phyloP scores from a whole-genome alignment of 2,329 filamentous ascomycete species.

The Cercospora sp. region DNA sequence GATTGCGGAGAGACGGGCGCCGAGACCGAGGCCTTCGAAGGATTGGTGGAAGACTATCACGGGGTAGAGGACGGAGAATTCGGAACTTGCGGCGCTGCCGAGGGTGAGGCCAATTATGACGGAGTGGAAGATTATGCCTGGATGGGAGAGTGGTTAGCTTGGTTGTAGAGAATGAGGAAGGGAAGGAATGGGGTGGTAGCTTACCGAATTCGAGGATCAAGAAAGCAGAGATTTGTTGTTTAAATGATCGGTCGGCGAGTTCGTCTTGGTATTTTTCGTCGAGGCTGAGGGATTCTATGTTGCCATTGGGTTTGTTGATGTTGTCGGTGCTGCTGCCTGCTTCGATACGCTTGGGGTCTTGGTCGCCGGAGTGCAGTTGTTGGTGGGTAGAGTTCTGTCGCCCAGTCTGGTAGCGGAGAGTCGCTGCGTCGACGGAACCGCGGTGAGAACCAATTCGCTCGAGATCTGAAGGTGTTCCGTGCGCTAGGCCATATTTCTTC shows the following conservation, averaged over 20 bases:
- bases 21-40: constrained; percentile 88
- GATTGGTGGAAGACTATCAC: constrained; percentile 84
- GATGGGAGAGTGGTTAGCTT: no score
- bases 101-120: constrained; percentile 63
- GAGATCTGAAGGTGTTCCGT: constrained; percentile 28
- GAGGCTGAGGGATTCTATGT: constrained; percentile 20
- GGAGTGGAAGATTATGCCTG: constrained; percentile 63
- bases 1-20: constrained; percentile 75
- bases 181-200: neutral
- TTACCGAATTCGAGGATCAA: constrained; percentile 85
- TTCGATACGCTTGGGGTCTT: constrained; percentile 18
- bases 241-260: constrained; percentile 50
- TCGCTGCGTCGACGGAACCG: constrained; percentile 31
- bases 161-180: no score
- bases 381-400: constrained; percentile 38
- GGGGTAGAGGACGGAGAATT: constrained; percentile 62
- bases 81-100: constrained; percentile 54
- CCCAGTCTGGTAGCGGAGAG: constrained; percentile 26
- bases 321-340: constrained; percentile 10
- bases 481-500: constrained; percentile 46
- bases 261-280: constrained; percentile 26
- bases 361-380: constrained; percentile 45
- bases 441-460: constrained; percentile 21
- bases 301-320: constrained; percentile 4
- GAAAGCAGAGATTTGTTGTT: constrained; percentile 78